These are phyloP conservation scores for Linderniella brevidens DNA, from an alignment of 257 asterid genomes.

Conservation along the genomic window DNA sequence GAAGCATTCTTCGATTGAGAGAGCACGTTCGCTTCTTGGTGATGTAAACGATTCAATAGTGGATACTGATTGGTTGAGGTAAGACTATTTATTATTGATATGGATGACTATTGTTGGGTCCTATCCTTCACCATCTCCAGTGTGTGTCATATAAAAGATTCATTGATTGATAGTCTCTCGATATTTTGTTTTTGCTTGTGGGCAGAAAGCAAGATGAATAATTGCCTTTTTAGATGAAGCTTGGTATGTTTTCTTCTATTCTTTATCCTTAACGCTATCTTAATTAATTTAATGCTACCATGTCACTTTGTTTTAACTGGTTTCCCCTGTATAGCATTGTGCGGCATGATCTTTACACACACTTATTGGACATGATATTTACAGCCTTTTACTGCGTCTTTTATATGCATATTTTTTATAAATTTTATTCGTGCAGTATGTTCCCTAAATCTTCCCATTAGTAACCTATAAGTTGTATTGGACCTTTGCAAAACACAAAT, in stretches of 20 bases:
- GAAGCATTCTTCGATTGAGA: conserved; percentile 46
- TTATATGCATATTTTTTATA: background rate
- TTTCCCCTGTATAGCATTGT: background rate
- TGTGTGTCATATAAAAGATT: background rate
- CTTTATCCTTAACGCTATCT: conserved; percentile 6
- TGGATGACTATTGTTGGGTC: conserved; percentile 5
- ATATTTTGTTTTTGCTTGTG: background rate
- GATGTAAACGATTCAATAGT: conserved; percentile 16
- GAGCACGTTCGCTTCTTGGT: conserved; percentile 53
- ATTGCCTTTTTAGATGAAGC: conserved; percentile 97
- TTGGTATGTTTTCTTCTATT: conserved; percentile 40
- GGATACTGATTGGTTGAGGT: conserved; percentile 14
- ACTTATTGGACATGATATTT: too few relatives aligned
- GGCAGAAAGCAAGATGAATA: conserved; percentile 99
- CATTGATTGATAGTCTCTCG: background rate
- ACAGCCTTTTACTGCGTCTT: too few relatives aligned
- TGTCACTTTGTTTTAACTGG: background rate
- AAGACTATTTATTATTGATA: background rate
- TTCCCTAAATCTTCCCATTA: conserved; percentile 98
- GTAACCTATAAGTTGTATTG: conserved; percentile 96
- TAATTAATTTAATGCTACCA: background rate
- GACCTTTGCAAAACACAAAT: conserved; percentile 75
- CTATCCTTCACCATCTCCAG: conserved; percentile 7
- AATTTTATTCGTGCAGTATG: conserved; percentile 54
- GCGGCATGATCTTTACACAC: background rate